Percentiles rank a stretch among this genome's conserved stretches.
These are phyloP conservation scores for Aquilaria yunnanensis DNA, from an alignment of 345 rosid genomes.

Conservation along the genomic window DNA sequence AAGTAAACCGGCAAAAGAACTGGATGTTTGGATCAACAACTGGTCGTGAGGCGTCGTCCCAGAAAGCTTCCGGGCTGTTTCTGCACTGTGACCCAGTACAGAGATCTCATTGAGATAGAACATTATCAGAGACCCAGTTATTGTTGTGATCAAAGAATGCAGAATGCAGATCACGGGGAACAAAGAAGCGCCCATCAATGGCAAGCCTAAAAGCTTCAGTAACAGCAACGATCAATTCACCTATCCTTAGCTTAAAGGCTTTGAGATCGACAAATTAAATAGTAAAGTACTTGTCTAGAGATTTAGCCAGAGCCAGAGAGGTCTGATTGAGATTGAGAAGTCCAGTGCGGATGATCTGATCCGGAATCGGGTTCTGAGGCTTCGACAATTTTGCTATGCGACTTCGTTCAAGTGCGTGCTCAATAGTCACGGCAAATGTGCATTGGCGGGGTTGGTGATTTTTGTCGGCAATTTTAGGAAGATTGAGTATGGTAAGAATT, in stretches of 20 bases:
- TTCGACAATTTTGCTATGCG: neutral
- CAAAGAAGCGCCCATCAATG: slow-evolving; percentile 21
- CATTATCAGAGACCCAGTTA: slow-evolving; percentile 31
- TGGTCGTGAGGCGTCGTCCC: slow-evolving; percentile 41
- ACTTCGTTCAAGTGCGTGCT: slow-evolving; percentile 19
- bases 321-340: slow-evolving; percentile 13
- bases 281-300: neutral
- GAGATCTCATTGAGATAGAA: slow-evolving; percentile 31
- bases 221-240: neutral
- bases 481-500: too few species aligned
- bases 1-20: slow-evolving; percentile 38
- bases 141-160: slow-evolving; percentile 24
- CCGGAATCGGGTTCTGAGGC: slow-evolving; percentile 9
- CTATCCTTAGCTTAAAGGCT: neutral
- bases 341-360: slow-evolving; percentile 24
- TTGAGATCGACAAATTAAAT: neutral
- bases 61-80: slow-evolving; percentile 25
- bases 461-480: neutral
- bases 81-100: slow-evolving; percentile 27
- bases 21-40: slow-evolving; percentile 30
- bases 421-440: neutral
- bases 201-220: neutral
- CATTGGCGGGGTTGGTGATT: slow-evolving; percentile 23
- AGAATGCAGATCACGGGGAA: slow-evolving; percentile 35
- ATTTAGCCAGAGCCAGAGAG: neutral